phyloP scores from a whole-genome alignment of 73 alveolate species.

The Paramecium caudatum region DNA sequence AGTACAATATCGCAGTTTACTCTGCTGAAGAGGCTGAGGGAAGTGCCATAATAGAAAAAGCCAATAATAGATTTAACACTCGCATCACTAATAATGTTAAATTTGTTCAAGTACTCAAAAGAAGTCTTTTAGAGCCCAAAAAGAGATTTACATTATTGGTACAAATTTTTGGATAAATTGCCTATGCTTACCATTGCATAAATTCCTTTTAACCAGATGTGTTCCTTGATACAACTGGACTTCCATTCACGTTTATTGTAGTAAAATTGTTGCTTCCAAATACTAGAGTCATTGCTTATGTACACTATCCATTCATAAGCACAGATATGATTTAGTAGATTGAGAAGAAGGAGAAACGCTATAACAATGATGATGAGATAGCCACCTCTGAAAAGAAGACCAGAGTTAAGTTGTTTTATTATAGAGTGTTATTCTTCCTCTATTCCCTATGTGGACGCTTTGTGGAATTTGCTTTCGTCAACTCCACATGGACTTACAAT shows the following conservation, averaged over 20 bases:
- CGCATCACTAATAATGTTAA: not conserved
- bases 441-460: conserved; percentile 39
- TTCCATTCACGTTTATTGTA: conserved; percentile 40
- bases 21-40: conserved; percentile 20
- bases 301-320: conserved; percentile 97
- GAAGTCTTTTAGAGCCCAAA: not conserved
- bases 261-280: conserved; percentile 64
- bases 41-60: not conserved
- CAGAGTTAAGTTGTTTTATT: conserved; percentile 68
- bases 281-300: conserved; percentile 88
- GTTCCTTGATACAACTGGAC: conserved; percentile 56
- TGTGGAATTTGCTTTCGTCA: conserved; percentile 68
- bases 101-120: not conserved
- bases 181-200: conserved; percentile 39
- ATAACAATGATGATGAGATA: conserved; percentile 84
- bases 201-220: conserved; percentile 46
- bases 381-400: conserved; percentile 51
- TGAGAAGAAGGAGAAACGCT: conserved; percentile 66
- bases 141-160: conserved; percentile 35
- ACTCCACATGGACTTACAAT: conserved; percentile 78
- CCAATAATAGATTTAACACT: conserved; percentile 22
- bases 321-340: conserved; percentile 88
- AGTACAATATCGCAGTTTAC: conserved; percentile 11
- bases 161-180: conserved; percentile 44
- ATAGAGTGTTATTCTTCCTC: conserved; percentile 38